Percentiles rank a stretch among this genome's conserved stretches.
Conservation (phyloP, 1,284 basidiomycete species). For the Sutorius eximius region DNA sequence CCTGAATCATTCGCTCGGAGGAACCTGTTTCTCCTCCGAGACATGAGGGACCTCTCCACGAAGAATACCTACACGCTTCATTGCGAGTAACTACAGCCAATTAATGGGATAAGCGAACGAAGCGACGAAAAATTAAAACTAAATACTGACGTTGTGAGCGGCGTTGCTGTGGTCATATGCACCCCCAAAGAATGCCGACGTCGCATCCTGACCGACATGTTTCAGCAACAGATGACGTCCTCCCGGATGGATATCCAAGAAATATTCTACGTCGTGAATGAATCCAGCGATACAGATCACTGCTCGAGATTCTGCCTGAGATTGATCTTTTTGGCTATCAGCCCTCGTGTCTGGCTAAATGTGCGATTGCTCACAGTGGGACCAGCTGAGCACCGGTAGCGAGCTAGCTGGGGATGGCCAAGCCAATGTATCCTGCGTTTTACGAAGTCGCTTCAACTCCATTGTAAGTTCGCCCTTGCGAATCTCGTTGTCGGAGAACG, state of each 20-base stretch:
- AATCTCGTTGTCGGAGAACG: not conserved
- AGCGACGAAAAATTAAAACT: not conserved
- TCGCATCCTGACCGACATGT: too few relatives aligned
- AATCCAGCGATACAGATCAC: not conserved
- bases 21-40: slow-evolving; percentile 4
- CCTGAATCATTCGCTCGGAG: slow-evolving; percentile 6
- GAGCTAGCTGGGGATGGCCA: not conserved
- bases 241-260: not conserved
- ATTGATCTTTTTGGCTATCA: not conserved
- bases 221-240: too few relatives aligned
- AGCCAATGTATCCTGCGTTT: not conserved
- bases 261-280: not conserved
- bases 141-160: not conserved
- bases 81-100: slow-evolving; percentile 2
- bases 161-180: not conserved
- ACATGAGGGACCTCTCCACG: not conserved
- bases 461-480: not conserved
- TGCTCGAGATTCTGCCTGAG: not conserved
- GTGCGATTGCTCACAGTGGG: not conserved
- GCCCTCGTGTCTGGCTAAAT: not conserved
- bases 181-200: not conserved
- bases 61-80: slow-evolving; percentile 10
- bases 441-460: not conserved
- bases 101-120: not conserved
- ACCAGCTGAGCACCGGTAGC: not conserved